A percentile compares a stretch with the other conserved stretches of the same genome.
Conservation (phyloP, 2,329 filamentous ascomycete genomes). For the Xylariales sp. region DNA sequence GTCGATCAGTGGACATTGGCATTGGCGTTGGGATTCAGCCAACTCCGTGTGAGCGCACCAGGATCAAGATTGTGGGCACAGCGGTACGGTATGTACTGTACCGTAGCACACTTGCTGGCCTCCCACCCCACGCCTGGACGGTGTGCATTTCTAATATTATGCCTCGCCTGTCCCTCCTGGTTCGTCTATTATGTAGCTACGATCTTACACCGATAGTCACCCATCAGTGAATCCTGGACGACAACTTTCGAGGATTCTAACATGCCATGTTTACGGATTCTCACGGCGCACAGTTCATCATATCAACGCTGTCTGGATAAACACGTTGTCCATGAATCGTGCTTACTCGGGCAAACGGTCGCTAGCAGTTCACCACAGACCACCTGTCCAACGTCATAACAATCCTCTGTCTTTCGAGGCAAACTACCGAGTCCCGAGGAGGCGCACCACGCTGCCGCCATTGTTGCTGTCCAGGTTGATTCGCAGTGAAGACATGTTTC, state of each 20-base stretch:
- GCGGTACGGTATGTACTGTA: no score
- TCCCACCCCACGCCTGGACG: no score
- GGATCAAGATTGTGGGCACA: slow-evolving; percentile 3
- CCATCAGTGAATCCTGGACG: no score
- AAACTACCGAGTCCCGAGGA: background rate
- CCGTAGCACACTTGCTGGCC: no score
- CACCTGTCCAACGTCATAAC: slow-evolving; percentile 20
- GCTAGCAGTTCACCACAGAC: slow-evolving; percentile 18
- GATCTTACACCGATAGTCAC: background rate
- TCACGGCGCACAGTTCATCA: background rate
- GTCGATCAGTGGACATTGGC: slow-evolving; percentile 1
- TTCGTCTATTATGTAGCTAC: background rate
- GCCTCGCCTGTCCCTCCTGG: background rate
- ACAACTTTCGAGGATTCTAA: no score
- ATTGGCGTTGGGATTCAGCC: background rate
- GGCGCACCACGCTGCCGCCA: background rate
- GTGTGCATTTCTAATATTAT: slow-evolving; percentile 9
- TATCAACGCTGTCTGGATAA: slow-evolving; percentile 1
- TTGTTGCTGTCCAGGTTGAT: background rate
- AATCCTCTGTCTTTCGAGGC: slow-evolving; percentile 3
- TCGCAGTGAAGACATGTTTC: background rate
- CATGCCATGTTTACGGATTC: no score
- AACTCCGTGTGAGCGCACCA: slow-evolving; percentile 2
- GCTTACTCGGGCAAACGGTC: slow-evolving; percentile 18
- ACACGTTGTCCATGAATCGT: slow-evolving; percentile 25